These are phyloP conservation scores for Tricholoma sp. DNA, from an alignment of 768 basidiomycete genomes.

Conservation along the genomic window DNA sequence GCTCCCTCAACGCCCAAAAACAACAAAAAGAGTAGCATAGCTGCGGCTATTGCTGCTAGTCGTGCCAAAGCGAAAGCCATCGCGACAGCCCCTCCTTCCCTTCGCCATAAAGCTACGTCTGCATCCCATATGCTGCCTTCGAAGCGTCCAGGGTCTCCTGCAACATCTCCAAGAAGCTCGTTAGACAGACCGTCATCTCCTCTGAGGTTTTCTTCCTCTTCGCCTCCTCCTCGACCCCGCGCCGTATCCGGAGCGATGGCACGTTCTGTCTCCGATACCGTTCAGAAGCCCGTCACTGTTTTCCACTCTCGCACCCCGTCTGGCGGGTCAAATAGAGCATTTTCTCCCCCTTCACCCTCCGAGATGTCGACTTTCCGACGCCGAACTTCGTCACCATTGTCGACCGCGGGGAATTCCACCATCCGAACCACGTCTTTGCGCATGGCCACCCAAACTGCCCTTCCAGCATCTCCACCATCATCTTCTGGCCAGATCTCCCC, in stretches of 20 bases:
- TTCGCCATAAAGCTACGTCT: conserved; percentile 81
- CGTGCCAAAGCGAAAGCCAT: conserved; percentile 84
- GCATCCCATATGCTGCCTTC: conserved; percentile 51
- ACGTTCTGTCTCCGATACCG: conserved; percentile 39
- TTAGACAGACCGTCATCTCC: conserved; percentile 43
- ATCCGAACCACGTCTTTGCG: conserved; percentile 31
- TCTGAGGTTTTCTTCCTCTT: conserved; percentile 41
- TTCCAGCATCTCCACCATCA: conserved; percentile 33
- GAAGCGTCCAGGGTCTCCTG: conserved; percentile 40
- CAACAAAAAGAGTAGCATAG: conserved; percentile 75
- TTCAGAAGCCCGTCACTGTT: conserved; percentile 14
- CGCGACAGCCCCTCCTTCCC: conserved; percentile 73
- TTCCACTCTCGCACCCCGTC: conserved; percentile 39
- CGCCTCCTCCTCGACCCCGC: conserved; percentile 32
- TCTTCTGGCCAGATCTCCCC: conserved; percentile 26
- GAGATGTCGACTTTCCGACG: conserved; percentile 32
- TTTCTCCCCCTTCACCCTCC: conserved; percentile 39
- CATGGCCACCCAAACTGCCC: conserved; percentile 31
- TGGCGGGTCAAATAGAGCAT: conserved; percentile 24
- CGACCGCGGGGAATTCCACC: conserved; percentile 22
- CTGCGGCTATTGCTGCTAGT: conserved; percentile 86
- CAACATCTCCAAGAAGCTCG: conserved; percentile 30
- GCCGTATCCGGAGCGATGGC: conserved; percentile 25
- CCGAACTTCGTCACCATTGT: conserved; percentile 49
- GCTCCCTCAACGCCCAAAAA: conserved; percentile 49